Evolutionary conservation across 495 filamentous ascomycete species (phyloP).

Genomic region (Cudoniella acicularis): DNA sequence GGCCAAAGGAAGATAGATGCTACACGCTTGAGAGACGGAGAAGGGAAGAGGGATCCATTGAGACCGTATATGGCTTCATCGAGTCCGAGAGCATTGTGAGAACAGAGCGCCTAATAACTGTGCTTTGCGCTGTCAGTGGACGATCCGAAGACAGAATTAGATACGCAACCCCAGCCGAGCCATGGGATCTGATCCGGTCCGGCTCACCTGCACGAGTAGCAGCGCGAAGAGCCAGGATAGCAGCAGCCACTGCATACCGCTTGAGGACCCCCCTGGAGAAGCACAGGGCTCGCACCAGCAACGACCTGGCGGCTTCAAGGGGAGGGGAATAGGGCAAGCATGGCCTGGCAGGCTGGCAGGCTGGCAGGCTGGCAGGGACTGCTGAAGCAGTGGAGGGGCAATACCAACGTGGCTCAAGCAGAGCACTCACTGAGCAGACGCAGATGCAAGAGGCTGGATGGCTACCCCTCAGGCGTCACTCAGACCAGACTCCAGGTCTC

Average conservation of each 20-base stretch:
- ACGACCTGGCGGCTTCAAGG: background rate
- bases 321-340: too few species aligned
- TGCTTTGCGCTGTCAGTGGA: constrained; percentile 28
- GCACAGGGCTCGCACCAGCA: background rate
- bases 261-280: constrained; percentile 6
- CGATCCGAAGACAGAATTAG: constrained; percentile 21
- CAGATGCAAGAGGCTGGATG: too few species aligned
- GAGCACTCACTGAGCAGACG: too few species aligned
- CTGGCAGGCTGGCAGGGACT: too few species aligned
- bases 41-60: background rate
- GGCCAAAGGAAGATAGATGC: constrained; percentile 25
- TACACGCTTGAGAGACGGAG: constrained; percentile 8
- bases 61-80: constrained; percentile 21
- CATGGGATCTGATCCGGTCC: constrained; percentile 24
- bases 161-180: constrained; percentile 24
- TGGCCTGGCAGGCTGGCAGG: too few species aligned
- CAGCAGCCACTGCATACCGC: constrained; percentile 21
- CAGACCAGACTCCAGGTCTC: too few species aligned
- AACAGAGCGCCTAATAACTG: constrained; percentile 28
- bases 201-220: constrained; percentile 25
- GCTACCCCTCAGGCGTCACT: too few species aligned
- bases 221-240: constrained; percentile 18
- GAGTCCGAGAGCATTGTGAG: constrained; percentile 19
- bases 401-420: too few species aligned
- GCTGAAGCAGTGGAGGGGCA: too few species aligned